A percentile compares a stretch with the other conserved stretches of the same genome.
phyloP scores from a whole-genome alignment of 192 early-diverging fungal species.

The Backusella psychrophila region DNA sequence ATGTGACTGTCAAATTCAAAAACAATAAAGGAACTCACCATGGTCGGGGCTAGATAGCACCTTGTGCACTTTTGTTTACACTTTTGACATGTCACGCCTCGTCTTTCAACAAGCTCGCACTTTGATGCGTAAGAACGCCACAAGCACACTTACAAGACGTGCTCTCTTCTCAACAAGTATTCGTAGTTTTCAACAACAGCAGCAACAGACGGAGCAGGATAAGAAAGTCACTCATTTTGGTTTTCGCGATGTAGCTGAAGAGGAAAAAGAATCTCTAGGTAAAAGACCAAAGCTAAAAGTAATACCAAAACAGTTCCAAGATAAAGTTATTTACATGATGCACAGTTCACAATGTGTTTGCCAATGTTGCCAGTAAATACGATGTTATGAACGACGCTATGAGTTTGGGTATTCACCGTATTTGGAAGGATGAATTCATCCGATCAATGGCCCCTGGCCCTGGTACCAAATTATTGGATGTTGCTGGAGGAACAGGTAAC shows the following conservation, averaged over 20 bases:
- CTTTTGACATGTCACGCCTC: conserved; percentile 14
- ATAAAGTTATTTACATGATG: background rate
- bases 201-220: background rate
- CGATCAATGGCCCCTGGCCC: conserved; percentile 76
- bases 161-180: conserved; percentile 4
- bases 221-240: conserved; percentile 84
- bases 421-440: conserved; percentile 98
- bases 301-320: background rate
- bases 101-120: conserved; percentile 5
- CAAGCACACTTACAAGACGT: background rate
- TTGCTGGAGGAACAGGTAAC: conserved; percentile 94
- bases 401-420: conserved; percentile 88
- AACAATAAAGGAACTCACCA: background rate
- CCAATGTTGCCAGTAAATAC: conserved; percentile 94
- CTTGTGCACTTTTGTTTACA: background rate
- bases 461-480: conserved; percentile 86
- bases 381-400: conserved; percentile 99
- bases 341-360: conserved; percentile 85
- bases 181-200: background rate
- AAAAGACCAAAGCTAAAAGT: background rate
- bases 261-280: conserved; percentile 87
- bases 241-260: conserved; percentile 82
- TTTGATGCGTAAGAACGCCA: background rate
- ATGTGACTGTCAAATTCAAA: background rate
- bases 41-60: background rate